phyloP scores from a whole-genome alignment of 2,329 filamentous ascomycete species.

The Phialophora chinensis region DNA sequence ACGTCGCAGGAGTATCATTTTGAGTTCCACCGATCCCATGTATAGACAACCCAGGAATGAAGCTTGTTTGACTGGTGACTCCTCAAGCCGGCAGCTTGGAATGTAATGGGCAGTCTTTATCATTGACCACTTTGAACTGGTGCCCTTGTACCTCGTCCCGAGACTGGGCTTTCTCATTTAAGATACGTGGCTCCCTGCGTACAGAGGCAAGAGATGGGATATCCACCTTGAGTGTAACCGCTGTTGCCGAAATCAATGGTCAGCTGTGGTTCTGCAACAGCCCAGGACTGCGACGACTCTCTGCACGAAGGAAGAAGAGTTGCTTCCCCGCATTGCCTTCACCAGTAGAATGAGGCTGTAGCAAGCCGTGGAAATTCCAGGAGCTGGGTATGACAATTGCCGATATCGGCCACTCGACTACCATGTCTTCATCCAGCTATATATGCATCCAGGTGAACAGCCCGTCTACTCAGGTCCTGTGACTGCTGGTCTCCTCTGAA shows the following conservation, averaged over 20 bases:
- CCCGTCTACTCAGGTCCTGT: neutral
- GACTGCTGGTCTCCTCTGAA: neutral
- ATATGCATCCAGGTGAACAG: neutral
- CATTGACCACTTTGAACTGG: neutral
- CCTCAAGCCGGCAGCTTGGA: too few relatives aligned
- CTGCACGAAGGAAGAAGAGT: neutral
- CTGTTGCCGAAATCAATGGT: too few relatives aligned
- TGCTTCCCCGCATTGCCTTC: neutral
- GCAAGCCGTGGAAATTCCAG: neutral
- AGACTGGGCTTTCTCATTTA: neutral
- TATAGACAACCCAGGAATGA: too few relatives aligned
- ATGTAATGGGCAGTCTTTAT: neutral
- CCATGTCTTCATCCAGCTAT: neutral
- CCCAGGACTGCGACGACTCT: too few relatives aligned
- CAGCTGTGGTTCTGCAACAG: neutral
- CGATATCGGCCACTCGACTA: constrained; percentile 15
- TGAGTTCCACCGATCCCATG: too few relatives aligned
- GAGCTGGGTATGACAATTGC: constrained; percentile 4
- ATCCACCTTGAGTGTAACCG: too few relatives aligned
- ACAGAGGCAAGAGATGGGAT: neutral
- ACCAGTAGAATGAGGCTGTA: neutral
- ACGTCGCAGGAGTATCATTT: too few relatives aligned
- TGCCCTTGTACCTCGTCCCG: neutral
- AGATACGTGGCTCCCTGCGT: neutral
- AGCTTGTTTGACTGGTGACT: too few relatives aligned